phyloP scores from a whole-genome alignment of 2,329 filamentous ascomycete species.

The Ascochyta lentis region DNA sequence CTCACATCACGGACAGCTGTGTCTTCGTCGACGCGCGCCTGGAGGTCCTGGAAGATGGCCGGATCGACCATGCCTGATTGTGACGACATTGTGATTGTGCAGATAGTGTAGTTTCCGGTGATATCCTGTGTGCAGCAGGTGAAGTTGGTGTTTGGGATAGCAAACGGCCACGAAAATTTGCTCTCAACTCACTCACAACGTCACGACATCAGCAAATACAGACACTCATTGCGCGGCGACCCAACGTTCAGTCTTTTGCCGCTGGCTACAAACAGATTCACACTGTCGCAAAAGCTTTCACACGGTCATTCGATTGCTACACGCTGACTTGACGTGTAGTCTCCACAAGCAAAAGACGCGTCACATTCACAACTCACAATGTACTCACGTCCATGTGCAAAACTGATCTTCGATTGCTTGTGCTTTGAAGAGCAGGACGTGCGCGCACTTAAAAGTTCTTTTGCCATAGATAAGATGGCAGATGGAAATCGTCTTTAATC shows the following conservation, averaged over 20 bases:
- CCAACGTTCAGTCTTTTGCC: neutral
- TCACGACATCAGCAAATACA: constrained; percentile 12
- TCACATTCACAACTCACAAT: neutral
- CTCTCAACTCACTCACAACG: constrained; percentile 10
- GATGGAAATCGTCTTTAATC: constrained; percentile 62
- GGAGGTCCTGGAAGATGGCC: constrained; percentile 84
- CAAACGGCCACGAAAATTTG: constrained; percentile 19
- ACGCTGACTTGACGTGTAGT: neutral
- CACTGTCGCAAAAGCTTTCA: neutral
- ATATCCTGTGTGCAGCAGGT: neutral
- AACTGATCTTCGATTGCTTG: neutral
- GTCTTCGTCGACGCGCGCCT: constrained; percentile 90
- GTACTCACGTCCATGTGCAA: neutral
- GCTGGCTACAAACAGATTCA: neutral
- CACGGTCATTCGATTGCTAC: neutral
- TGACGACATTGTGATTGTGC: constrained; percentile 32
- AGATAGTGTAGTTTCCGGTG: neutral
- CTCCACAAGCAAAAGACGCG: neutral
- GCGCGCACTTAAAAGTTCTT: no score
- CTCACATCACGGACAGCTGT: constrained; percentile 75
- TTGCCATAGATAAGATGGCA: neutral
- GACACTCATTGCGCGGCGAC: neutral
- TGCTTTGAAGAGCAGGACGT: no score
- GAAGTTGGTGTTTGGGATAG: constrained; percentile 11
- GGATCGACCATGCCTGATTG: constrained; percentile 71